These are phyloP conservation scores for Trichosporon coremiiforme DNA, from an alignment of 1,284 basidiomycete genomes.

Conservation along the genomic window DNA sequence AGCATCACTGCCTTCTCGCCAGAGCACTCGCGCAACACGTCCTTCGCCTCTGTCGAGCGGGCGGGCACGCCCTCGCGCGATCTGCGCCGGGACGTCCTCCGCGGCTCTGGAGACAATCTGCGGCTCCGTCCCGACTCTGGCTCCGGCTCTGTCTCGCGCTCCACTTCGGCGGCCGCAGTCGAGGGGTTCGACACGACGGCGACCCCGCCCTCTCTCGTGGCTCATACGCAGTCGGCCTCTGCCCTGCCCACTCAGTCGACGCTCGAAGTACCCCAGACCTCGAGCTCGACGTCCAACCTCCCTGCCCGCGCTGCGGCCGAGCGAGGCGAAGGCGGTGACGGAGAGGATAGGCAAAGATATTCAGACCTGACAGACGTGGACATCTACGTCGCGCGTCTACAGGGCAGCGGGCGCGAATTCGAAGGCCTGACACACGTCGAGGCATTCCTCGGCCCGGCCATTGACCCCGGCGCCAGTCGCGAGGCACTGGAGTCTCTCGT, in stretches of 20 bases:
- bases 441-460: slow-evolving; percentile 66
- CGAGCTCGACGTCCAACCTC: not conserved
- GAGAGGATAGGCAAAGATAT: slow-evolving; percentile 16
- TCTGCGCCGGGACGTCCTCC: slow-evolving; percentile 4
- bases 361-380: slow-evolving; percentile 63
- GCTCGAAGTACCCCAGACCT: not conserved
- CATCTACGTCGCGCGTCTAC: slow-evolving; percentile 62
- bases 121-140: not conserved
- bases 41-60: not conserved
- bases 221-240: not conserved
- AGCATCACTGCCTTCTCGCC: not conserved
- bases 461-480: slow-evolving; percentile 41
- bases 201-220: not conserved
- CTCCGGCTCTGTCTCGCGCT: not conserved
- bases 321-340: not conserved
- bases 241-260: not conserved
- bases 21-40: not conserved
- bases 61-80: slow-evolving; percentile 5
- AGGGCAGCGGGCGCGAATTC: slow-evolving; percentile 62
- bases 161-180: slow-evolving; percentile 1
- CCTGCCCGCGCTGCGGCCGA: not conserved
- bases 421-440: slow-evolving; percentile 66
- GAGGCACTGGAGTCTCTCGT: slow-evolving; percentile 58
- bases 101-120: not conserved
- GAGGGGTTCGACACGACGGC: not conserved